Conservation (phyloP, 306 rosid genomes). For the Boehmeria nivea region DNA sequence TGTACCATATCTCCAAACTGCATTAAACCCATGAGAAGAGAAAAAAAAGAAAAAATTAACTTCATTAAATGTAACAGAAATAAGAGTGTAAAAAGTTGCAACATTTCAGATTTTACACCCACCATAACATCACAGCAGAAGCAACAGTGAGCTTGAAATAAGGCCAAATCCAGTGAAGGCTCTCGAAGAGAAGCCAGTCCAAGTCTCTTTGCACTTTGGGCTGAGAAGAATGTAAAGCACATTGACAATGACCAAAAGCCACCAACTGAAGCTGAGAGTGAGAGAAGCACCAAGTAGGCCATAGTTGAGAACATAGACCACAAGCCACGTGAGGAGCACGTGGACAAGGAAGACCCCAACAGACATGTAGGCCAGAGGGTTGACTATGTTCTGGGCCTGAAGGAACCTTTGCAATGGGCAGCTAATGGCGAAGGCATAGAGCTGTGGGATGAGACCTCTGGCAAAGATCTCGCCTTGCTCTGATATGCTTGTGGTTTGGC, state of each 20-base stretch:
- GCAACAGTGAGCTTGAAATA: slow-evolving; percentile 60
- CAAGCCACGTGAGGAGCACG: slow-evolving; percentile 51
- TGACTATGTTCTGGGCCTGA: slow-evolving; percentile 75
- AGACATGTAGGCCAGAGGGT: slow-evolving; percentile 64
- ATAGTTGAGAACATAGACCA: slow-evolving; percentile 36
- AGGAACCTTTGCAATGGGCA: slow-evolving; percentile 83
- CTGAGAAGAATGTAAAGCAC: slow-evolving; percentile 53
- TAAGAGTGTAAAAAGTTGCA: background rate
- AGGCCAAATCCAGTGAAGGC: slow-evolving; percentile 68
- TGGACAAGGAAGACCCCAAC: slow-evolving; percentile 55
- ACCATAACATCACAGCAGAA: slow-evolving; percentile 71
- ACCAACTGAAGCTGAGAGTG: slow-evolving; percentile 65
- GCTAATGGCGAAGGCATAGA: slow-evolving; percentile 58
- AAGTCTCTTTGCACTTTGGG: slow-evolving; percentile 62
- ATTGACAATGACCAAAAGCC: slow-evolving; percentile 50
- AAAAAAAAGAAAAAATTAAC: background rate
- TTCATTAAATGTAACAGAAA: background rate
- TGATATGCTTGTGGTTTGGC: slow-evolving; percentile 41
- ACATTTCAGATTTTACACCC: background rate
- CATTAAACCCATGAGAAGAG: slow-evolving; percentile 11
- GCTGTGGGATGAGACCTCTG: slow-evolving; percentile 49
- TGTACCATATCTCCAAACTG: slow-evolving; percentile 86
- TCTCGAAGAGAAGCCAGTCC: slow-evolving; percentile 58
- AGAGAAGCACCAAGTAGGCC: slow-evolving; percentile 64
- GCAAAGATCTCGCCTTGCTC: slow-evolving; percentile 46